Percentiles rank a stretch among this genome's conserved stretches.
These are phyloP conservation scores for Climacium dendroides DNA, from an alignment of 225 moss, liverwort and hornwort species.

Conservation along the genomic window DNA sequence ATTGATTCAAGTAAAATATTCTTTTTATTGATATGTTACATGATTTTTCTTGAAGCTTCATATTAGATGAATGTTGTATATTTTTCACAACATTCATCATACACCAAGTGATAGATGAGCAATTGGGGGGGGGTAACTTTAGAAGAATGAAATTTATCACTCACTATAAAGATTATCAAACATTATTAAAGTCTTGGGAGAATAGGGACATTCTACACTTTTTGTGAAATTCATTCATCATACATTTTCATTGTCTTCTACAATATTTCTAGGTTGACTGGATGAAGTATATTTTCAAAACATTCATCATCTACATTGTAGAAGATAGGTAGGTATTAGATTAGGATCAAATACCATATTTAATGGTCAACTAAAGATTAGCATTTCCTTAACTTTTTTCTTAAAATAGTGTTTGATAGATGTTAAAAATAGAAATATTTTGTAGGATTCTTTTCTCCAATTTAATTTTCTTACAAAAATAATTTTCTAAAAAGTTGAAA, in stretches of 20 bases:
- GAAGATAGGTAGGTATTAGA: background rate
- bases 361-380: background rate
- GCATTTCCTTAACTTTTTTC: background rate
- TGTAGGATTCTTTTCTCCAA: background rate
- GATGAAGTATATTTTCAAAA: background rate
- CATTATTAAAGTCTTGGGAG: accelerated
- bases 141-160: background rate
- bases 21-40: accelerated
- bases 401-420: background rate
- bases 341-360: accelerated
- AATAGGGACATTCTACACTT: background rate
- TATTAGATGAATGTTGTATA: background rate
- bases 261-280: accelerated
- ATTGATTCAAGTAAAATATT: background rate
- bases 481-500: background rate
- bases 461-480: background rate
- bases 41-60: background rate
- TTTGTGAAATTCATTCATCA: background rate
- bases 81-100: background rate
- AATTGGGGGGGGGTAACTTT: accelerated
- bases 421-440: background rate
- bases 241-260: background rate
- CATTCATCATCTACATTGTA: background rate
- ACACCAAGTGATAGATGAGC: accelerated
- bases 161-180: background rate